A percentile compares a stretch with the other conserved stretches of the same genome.
These are phyloP conservation scores for Thermochaetoides dissita DNA, from an alignment of 2,329 filamentous ascomycete species.

Conservation along the genomic window DNA sequence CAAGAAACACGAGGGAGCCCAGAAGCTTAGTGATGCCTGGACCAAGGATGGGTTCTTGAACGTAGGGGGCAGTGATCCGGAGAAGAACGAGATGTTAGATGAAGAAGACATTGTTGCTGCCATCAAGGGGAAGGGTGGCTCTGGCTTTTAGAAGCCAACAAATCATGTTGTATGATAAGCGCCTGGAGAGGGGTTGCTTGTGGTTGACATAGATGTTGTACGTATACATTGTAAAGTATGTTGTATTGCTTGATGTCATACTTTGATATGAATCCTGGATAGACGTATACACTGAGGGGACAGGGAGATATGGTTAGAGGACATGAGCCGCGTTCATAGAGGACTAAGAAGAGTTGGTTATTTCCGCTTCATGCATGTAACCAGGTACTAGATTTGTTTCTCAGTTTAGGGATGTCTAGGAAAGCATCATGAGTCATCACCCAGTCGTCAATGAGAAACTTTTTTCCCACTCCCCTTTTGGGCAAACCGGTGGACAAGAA, in stretches of 20 bases:
- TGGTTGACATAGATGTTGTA: background rate
- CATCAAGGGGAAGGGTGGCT: constrained; percentile 1
- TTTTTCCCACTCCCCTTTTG: too few species aligned
- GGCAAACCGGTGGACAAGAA: too few species aligned
- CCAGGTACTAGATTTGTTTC: too few species aligned
- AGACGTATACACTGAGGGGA: too few species aligned
- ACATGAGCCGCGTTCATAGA: too few species aligned
- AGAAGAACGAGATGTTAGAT: background rate
- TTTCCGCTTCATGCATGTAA: too few species aligned
- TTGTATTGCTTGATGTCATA: background rate
- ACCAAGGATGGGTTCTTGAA: constrained; percentile 2
- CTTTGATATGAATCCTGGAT: too few species aligned
- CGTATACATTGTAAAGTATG: constrained; percentile 1
- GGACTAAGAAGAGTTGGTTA: too few species aligned
- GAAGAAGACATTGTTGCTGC: constrained; percentile 4
- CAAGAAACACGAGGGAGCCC: background rate
- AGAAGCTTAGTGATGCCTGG: background rate
- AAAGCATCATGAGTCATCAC: too few species aligned
- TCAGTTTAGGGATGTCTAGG: too few species aligned
- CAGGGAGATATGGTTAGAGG: too few species aligned
- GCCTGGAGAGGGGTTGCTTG: background rate
- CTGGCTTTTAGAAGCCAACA: background rate
- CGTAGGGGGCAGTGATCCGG: background rate
- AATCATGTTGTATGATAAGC: constrained; percentile 1
- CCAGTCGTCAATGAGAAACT: too few species aligned